phyloP scores from a whole-genome alignment of 208 protist species.

The Trypanosoma theileri region DNA sequence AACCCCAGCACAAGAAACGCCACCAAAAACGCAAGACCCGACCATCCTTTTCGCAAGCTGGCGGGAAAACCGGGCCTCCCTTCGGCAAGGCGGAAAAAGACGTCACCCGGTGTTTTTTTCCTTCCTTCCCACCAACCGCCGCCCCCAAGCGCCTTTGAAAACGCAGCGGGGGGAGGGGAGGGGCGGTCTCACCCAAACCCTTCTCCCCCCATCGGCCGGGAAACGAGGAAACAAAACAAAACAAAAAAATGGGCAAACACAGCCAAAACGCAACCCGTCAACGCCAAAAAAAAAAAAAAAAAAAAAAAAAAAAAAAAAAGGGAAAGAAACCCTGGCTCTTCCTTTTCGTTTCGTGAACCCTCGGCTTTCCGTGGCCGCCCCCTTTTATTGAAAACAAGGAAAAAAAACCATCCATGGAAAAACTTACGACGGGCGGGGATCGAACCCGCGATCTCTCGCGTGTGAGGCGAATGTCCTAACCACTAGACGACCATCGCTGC shows the following conservation, averaged over 20 bases:
- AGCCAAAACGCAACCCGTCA: neutral
- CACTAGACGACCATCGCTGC: conserved; percentile 92
- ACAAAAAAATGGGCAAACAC: neutral
- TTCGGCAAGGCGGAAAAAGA: too few relatives aligned
- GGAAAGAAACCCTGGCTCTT: conserved; percentile 31
- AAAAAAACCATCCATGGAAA: too few relatives aligned
- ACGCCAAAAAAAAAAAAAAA: neutral
- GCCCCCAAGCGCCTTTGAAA: neutral
- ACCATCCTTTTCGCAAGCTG: too few relatives aligned
- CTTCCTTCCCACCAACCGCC: neutral
- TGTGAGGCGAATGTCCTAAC: conserved; percentile 95
- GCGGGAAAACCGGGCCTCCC: too few relatives aligned
- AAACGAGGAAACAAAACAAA: conserved; percentile 1
- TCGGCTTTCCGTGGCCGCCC: too few relatives aligned
- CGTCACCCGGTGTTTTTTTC: too few relatives aligned
- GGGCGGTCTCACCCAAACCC: neutral
- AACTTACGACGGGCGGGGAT: conserved; percentile 89
- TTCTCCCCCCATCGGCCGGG: neutral
- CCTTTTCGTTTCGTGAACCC: too few relatives aligned
- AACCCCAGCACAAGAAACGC: too few relatives aligned
- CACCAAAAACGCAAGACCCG: too few relatives aligned
- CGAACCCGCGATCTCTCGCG: conserved; percentile 93
- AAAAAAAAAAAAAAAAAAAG: conserved; percentile 2
- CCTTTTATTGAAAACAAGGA: neutral
- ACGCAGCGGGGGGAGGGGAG: neutral